Conservation (phyloP, 2,329 filamentous ascomycete species). For the Colletotrichum shisoi region DNA sequence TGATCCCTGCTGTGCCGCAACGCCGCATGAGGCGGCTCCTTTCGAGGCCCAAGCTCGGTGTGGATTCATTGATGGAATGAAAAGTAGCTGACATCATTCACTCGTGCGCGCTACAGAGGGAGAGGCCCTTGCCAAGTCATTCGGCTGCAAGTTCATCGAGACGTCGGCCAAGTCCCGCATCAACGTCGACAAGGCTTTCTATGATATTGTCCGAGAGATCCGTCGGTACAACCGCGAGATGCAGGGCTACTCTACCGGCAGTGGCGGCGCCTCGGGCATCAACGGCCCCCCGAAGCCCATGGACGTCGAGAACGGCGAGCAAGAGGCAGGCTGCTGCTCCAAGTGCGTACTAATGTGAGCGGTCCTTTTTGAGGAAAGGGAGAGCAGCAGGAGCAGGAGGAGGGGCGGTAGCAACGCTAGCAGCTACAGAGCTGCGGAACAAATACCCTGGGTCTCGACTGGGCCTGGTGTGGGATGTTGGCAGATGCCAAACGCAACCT, state of each 20-base stretch:
- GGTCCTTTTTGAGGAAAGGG: slow-evolving; percentile 15
- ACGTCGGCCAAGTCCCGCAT: slow-evolving; percentile 97
- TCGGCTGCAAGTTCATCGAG: slow-evolving; percentile 98
- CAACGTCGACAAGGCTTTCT: slow-evolving; percentile 98
- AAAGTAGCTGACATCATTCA: slow-evolving; percentile 18
- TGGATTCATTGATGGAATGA: background rate
- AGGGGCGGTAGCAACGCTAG: slow-evolving; percentile 22
- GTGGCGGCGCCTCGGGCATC: slow-evolving; percentile 68
- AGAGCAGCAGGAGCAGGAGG: background rate
- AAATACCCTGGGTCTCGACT: slow-evolving; percentile 31
- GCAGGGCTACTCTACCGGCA: slow-evolving; percentile 81
- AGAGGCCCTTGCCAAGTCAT: slow-evolving; percentile 81
- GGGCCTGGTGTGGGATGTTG: slow-evolving; percentile 27
- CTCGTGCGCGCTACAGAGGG: slow-evolving; percentile 70
- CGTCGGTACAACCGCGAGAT: slow-evolving; percentile 98
- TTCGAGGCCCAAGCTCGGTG: background rate
- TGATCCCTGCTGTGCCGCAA: slow-evolving; percentile 13
- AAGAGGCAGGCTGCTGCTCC: slow-evolving; percentile 79
- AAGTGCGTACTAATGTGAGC: slow-evolving; percentile 88
- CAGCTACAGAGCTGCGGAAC: slow-evolving; percentile 26
- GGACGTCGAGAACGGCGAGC: slow-evolving; percentile 75
- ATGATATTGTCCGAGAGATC: slow-evolving; percentile 97
- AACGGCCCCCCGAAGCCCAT: slow-evolving; percentile 74
- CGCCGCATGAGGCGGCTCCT: slow-evolving; percentile 2
- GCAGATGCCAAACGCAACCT: slow-evolving; percentile 33